Percentiles rank a stretch among this genome's conserved stretches.
Evolutionary conservation across 306 rosid genomes (phyloP).

Genomic region (Lathyrus oleraceus): DNA sequence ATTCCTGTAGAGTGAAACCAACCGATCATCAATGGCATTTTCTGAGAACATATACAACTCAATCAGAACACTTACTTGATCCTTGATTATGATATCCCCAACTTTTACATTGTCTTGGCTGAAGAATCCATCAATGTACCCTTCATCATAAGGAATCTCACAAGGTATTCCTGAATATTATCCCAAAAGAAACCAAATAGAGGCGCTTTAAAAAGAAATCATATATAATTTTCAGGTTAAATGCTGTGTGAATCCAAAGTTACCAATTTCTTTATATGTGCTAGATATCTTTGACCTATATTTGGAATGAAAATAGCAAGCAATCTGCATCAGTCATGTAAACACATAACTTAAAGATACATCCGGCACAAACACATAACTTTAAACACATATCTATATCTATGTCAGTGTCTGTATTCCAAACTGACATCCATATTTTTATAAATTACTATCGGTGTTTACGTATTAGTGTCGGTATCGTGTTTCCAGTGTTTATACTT

Average conservation of each 20-base stretch:
- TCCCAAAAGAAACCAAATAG: constrained; percentile 27
- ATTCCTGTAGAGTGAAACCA: constrained; percentile 39
- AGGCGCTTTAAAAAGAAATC: background rate
- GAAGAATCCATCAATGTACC: constrained; percentile 49
- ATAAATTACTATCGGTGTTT: no score
- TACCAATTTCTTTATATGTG: constrained; percentile 51
- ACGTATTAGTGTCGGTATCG: no score
- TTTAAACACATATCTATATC: no score
- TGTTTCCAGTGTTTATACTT: no score
- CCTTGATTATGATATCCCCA: constrained; percentile 45
- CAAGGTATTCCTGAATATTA: constrained; percentile 43
- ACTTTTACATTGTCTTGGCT: constrained; percentile 52
- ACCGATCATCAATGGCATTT: constrained; percentile 9
- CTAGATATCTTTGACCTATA: constrained; percentile 47
- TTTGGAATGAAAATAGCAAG: constrained; percentile 54
- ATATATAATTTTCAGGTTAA: background rate
- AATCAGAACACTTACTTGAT: constrained; percentile 39
- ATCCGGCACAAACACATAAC: background rate
- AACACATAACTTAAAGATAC: background rate
- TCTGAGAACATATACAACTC: constrained; percentile 18
- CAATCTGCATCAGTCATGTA: constrained; percentile 40
- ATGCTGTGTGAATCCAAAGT: constrained; percentile 10
- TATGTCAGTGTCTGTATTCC: no score
- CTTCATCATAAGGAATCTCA: constrained; percentile 45
- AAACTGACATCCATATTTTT: no score